Conservation (phyloP, 805 yeast genomes). For the Candida ficus region DNA sequence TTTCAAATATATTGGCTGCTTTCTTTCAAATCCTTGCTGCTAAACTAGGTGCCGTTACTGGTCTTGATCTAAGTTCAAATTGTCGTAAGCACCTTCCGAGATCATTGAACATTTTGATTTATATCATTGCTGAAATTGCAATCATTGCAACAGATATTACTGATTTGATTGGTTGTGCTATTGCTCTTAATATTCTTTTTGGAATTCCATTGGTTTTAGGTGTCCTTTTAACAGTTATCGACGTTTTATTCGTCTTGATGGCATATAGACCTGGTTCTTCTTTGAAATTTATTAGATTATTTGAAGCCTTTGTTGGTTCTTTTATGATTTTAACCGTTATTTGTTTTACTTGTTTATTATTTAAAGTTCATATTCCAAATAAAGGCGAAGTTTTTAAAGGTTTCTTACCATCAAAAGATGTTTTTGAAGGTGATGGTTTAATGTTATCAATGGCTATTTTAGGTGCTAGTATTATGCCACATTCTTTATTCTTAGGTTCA, state of each 20-base stretch:
- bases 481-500: slow-evolving; percentile 79
- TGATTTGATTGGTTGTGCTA: slow-evolving; percentile 97
- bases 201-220: slow-evolving; percentile 78
- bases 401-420: slow-evolving; percentile 48
- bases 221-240: slow-evolving; percentile 78
- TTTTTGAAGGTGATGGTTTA: slow-evolving; percentile 60
- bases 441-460: slow-evolving; percentile 78
- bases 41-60: slow-evolving; percentile 90
- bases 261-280: slow-evolving; percentile 87
- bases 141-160: slow-evolving; percentile 95
- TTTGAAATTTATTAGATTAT: slow-evolving; percentile 66
- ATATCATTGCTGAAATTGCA: slow-evolving; percentile 81
- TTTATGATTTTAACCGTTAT: slow-evolving; percentile 78
- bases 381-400: slow-evolving; percentile 63
- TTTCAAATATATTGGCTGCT: slow-evolving; percentile 83
- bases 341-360: slow-evolving; percentile 77
- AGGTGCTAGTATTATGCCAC: slow-evolving; percentile 97
- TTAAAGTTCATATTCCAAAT: slow-evolving; percentile 52
- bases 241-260: slow-evolving; percentile 78
- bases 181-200: slow-evolving; percentile 79
- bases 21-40: slow-evolving; percentile 82
- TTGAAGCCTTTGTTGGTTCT: slow-evolving; percentile 75
- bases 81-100: slow-evolving; percentile 72
- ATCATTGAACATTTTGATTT: slow-evolving; percentile 54
- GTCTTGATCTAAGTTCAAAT: slow-evolving; percentile 83